phyloP scores from a whole-genome alignment of 2,329 filamentous ascomycete genomes.

The Penicillium paneum region DNA sequence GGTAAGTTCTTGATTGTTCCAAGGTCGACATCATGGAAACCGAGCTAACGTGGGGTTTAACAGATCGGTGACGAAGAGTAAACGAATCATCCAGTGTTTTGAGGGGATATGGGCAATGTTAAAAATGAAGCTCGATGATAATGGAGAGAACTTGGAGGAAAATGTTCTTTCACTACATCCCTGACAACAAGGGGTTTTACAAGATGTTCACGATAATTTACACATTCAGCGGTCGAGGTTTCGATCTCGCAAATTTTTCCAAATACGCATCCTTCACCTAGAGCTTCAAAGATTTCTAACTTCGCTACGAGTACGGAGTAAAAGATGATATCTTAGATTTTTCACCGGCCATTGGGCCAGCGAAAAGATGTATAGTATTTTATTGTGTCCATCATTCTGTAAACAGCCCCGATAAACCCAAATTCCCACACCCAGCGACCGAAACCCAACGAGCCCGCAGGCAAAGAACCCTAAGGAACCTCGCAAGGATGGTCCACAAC shows the following conservation, averaged over 20 bases:
- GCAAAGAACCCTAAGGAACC: constrained; percentile 8
- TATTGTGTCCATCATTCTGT: not conserved
- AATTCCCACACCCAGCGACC: constrained; percentile 20
- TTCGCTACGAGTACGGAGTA: not conserved
- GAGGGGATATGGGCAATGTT: constrained; percentile 17
- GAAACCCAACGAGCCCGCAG: constrained; percentile 4
- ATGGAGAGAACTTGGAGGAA: constrained; percentile 46
- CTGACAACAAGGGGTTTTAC: constrained; percentile 14
- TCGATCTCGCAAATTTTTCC: constrained; percentile 7
- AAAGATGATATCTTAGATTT: not conserved
- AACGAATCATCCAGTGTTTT: constrained; percentile 10
- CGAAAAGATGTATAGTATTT: not conserved
- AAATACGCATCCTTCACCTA: not conserved
- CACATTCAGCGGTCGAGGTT: constrained; percentile 18
- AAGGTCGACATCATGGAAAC: not conserved
- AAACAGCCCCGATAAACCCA: not conserved
- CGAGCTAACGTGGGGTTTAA: not conserved
- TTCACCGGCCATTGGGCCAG: not conserved
- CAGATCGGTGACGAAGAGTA: constrained; percentile 63
- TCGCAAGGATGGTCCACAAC: constrained; percentile 18
- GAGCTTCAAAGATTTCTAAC: not conserved
- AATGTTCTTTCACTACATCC: constrained; percentile 23
- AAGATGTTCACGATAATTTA: constrained; percentile 24
- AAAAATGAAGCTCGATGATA: constrained; percentile 28
- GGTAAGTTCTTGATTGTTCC: constrained; percentile 54